Conservation (phyloP, 495 filamentous ascomycete genomes). For the Cercophora samala region DNA sequence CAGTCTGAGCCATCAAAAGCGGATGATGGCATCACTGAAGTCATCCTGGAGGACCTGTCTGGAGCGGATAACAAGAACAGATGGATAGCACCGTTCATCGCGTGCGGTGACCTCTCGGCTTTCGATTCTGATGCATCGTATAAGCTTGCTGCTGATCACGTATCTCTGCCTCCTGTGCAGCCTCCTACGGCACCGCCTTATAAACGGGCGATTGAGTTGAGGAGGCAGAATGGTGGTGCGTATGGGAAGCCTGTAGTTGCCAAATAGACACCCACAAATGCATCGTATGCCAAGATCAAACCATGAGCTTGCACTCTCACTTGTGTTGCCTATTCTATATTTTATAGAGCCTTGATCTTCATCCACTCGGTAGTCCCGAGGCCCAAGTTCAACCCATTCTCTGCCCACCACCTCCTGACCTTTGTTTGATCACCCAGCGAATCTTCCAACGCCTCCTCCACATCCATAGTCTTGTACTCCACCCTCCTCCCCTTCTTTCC, state of each 20-base stretch:
- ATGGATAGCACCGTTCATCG: slow-evolving; percentile 93
- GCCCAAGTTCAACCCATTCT: slow-evolving; percentile 81
- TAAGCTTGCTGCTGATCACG: slow-evolving; percentile 67
- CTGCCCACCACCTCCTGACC: slow-evolving; percentile 84
- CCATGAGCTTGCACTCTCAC: background rate
- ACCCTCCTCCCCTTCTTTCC: slow-evolving; percentile 51
- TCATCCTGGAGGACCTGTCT: slow-evolving; percentile 50
- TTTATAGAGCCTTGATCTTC: slow-evolving; percentile 51
- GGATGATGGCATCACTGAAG: slow-evolving; percentile 59
- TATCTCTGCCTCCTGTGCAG: slow-evolving; percentile 88
- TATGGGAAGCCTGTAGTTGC: slow-evolving; percentile 56
- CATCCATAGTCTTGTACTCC: slow-evolving; percentile 92
- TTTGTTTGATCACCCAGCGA: slow-evolving; percentile 65
- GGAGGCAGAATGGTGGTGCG: slow-evolving; percentile 69
- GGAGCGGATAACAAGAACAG: slow-evolving; percentile 49
- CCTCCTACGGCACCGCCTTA: slow-evolving; percentile 96
- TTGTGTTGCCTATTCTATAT: slow-evolving; percentile 14
- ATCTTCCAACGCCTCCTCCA: slow-evolving; percentile 91
- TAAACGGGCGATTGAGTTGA: slow-evolving; percentile 80
- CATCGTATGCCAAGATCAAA: background rate
- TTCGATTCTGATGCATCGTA: slow-evolving; percentile 96
- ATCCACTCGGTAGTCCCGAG: slow-evolving; percentile 91
- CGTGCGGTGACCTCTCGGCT: slow-evolving; percentile 90
- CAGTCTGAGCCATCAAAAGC: slow-evolving; percentile 30
- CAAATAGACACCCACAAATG: background rate